A percentile compares a stretch with the other conserved stretches of the same genome.
These are phyloP conservation scores for Aspergillus ibericus DNA, from an alignment of 2,329 filamentous ascomycete species.

Conservation along the genomic window DNA sequence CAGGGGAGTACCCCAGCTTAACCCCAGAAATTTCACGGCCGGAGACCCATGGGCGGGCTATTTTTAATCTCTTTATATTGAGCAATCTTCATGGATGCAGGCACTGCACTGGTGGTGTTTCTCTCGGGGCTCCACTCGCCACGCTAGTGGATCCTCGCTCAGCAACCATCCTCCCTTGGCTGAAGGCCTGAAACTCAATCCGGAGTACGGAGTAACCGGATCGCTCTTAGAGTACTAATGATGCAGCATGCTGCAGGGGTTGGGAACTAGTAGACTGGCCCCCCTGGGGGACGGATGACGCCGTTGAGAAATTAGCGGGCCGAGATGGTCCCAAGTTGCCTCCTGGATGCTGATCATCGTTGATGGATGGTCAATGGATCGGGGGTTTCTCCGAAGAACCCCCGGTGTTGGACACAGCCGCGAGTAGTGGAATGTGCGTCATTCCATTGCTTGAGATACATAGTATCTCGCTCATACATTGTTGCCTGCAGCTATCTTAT, in stretches of 20 bases:
- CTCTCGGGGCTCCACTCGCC: not conserved
- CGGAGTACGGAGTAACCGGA: not conserved
- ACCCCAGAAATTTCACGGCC: not conserved
- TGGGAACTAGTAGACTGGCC: not conserved
- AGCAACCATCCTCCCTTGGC: not conserved
- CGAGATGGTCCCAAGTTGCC: not conserved
- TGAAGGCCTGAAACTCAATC: too few relatives aligned
- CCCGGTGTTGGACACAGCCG: not conserved
- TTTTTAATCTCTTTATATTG: not conserved
- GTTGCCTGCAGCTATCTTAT: not conserved
- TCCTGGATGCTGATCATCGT: not conserved
- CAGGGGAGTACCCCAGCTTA: not conserved
- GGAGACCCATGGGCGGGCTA: not conserved
- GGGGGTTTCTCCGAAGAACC: not conserved
- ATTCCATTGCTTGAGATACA: too few relatives aligned
- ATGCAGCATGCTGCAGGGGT: not conserved
- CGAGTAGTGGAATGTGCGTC: too few relatives aligned
- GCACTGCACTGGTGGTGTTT: not conserved
- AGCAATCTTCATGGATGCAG: not conserved
- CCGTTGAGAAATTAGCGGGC: not conserved
- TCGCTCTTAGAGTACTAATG: not conserved
- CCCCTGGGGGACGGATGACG: not conserved
- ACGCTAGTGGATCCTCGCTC: not conserved
- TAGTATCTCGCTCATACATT: not conserved
- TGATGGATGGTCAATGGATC: not conserved